Base-by-base conservation (phyloP, 306 rosid genomes). In the Fragaria iinumae region DNA sequence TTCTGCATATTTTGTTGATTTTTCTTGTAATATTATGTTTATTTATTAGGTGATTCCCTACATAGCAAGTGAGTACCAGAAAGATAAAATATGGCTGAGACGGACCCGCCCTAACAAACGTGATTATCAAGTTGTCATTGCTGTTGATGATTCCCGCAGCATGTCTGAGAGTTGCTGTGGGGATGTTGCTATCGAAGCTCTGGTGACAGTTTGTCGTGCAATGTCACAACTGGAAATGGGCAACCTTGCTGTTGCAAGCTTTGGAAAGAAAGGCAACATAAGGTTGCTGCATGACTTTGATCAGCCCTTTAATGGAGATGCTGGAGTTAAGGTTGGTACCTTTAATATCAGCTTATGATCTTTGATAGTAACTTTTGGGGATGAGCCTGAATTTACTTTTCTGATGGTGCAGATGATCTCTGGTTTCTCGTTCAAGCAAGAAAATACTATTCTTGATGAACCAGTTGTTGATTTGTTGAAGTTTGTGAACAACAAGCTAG, bases 171-270 rank as follows among this genome's bases (percentile, higher is more conserved):
- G 80, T 84, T 18, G 87, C 64, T 79, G 93, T n/a, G 96, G 97
- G 50, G 88, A 82, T 65, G 90, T 86, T 68, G 97, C 97, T 38
- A 74, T 86, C 72, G 97, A 95, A 85, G 93, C 97, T 74, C 72
- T 92, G 85, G 97, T 95, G 49, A 90, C 97, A 12, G 98, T 95
- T 23, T 92, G 96, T 13, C 98, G 97, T 74, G 97, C 97, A 71
- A 78, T 95, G 87, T 89, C 97, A 52, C 97, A 89, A 73, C 81
- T 95, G 36, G 97, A 94, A 85, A 85, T 94, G 85, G 97, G 96
- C 50, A 86, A 83, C 80, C 82, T 95, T 52, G 97, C 98, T 48
- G 97, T 95, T 79, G 89, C 92, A 23, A 92, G 96, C 86, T 95
- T 90, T 74, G 98, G 98, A 67, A 90, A 86, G 67, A 90, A 89